phyloP scores from a whole-genome alignment of 768 basidiomycete genomes.

The Serendipita indica region DNA sequence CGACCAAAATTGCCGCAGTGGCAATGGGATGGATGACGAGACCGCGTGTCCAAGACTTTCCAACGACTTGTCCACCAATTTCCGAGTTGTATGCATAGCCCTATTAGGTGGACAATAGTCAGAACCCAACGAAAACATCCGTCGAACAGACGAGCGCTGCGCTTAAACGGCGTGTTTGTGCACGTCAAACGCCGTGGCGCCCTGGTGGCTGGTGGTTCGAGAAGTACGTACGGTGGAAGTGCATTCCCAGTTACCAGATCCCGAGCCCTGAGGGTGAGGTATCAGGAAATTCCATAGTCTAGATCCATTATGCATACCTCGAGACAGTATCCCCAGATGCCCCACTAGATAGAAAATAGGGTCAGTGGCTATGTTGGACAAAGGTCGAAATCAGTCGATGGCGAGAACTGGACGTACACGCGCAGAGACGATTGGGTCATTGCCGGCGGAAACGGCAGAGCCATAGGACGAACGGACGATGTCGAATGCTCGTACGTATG shows the following conservation, averaged over 20 bases:
- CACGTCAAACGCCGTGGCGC: no score
- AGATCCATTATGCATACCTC: not conserved
- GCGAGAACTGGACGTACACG: not conserved
- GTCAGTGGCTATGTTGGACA: not conserved
- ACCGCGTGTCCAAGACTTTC: conserved; percentile 45
- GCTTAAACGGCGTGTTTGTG: no score
- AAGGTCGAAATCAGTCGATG: not conserved
- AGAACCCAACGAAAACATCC: not conserved
- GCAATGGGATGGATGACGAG: conserved; percentile 60
- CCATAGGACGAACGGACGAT: conserved; percentile 31
- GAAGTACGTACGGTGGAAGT: not conserved
- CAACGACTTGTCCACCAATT: not conserved
- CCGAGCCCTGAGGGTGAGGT: not conserved
- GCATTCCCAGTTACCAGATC: conserved; percentile 1
- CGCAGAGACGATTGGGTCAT: not conserved
- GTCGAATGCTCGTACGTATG: conserved; percentile 51
- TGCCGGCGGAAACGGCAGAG: not conserved
- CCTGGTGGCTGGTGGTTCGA: no score
- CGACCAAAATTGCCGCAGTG: conserved; percentile 43
- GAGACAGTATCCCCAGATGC: conserved; percentile 1
- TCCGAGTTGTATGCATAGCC: not conserved
- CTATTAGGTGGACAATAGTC: not conserved
- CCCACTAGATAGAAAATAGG: not conserved
- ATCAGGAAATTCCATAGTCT: not conserved
- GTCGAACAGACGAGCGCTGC: not conserved